phyloP scores from a whole-genome alignment of 129 eudicot species.

The Cynara cardunculus region DNA sequence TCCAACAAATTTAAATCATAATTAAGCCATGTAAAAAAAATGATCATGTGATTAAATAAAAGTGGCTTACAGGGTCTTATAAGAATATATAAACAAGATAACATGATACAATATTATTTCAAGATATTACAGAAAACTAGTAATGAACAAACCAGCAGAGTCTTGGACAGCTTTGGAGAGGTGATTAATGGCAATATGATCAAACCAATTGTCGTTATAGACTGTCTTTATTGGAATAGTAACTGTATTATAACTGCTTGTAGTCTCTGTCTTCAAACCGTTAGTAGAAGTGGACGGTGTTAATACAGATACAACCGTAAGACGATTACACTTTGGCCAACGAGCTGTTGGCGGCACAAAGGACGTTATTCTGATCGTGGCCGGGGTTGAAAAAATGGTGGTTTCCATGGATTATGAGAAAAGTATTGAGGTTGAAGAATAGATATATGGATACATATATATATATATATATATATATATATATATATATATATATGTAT shows the following conservation, averaged over 20 bases:
- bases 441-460: neutral
- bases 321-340: constrained; percentile 7
- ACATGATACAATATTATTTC: neutral
- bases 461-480: neutral
- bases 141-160: constrained; percentile 44
- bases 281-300: constrained; percentile 22
- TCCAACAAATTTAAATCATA: neutral
- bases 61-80: neutral
- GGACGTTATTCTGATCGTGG: constrained; percentile 3
- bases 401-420: constrained; percentile 39
- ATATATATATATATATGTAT: neutral
- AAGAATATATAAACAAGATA: neutral
- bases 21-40: neutral
- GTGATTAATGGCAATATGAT: constrained; percentile 59
- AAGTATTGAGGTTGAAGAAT: neutral
- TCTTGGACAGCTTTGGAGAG: constrained; percentile 70
- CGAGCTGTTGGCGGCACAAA: neutral
- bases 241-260: neutral
- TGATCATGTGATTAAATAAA: neutral
- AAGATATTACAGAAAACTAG: neutral
- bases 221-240: constrained; percentile 20
- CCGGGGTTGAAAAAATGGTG: constrained; percentile 8
- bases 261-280: neutral
- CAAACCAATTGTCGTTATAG: constrained; percentile 62
- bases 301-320: constrained; percentile 28